phyloP scores from a whole-genome alignment of 441 rosid species.

The Geranium incanum region DNA sequence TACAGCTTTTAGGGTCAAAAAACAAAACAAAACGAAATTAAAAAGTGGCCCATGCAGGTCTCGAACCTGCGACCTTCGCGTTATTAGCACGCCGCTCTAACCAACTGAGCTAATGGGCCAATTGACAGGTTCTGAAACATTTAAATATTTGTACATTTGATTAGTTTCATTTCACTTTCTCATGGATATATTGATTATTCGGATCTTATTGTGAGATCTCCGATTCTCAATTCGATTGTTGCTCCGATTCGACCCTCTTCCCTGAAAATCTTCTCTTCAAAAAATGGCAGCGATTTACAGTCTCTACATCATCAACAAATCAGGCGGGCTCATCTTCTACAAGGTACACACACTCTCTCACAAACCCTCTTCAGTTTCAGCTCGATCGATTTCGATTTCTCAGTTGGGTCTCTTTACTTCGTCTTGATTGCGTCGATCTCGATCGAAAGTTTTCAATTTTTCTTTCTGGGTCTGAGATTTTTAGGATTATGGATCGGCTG shows the following conservation, averaged over 20 bases:
- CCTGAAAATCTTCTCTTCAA: too few species aligned
- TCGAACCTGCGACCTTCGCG: conserved; percentile 25
- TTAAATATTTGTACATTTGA: too few species aligned
- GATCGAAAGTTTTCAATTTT: neutral
- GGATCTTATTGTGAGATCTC: too few species aligned
- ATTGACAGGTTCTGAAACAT: too few species aligned
- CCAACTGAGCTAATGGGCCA: conserved; percentile 25
- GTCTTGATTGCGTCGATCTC: conserved; percentile 4
- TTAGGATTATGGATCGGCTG: conserved; percentile 83
- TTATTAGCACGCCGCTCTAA: conserved; percentile 28
- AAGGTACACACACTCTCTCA: conserved; percentile 36
- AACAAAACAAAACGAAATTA: too few species aligned
- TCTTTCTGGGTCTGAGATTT: neutral
- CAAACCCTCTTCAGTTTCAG: too few species aligned
- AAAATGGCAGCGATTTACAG: conserved; percentile 73
- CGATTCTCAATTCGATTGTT: too few species aligned
- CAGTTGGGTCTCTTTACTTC: neutral
- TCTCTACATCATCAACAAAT: conserved; percentile 80
- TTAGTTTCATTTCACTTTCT: too few species aligned
- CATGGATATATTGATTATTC: too few species aligned
- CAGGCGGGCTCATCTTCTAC: conserved; percentile 81
- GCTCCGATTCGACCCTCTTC: too few species aligned
- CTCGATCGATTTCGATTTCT: neutral
- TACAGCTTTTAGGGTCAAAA: too few species aligned
- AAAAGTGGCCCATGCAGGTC: conserved; percentile 23